phyloP scores from a whole-genome alignment of 768 basidiomycete species.

The Mycena crocata region DNA sequence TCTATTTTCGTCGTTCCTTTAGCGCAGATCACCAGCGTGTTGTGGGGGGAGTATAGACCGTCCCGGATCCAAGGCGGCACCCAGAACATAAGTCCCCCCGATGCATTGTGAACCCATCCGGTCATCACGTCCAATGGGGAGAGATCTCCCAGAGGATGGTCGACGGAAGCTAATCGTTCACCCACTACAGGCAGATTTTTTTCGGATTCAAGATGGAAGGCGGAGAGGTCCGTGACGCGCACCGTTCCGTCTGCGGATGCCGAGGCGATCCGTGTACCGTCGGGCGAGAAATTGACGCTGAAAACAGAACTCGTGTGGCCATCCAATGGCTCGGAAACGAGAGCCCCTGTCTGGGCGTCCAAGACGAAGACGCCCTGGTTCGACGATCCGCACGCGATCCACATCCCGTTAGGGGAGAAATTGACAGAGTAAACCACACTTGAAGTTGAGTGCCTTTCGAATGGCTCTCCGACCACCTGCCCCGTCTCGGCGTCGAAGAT shows the following conservation, averaged over 20 bases:
- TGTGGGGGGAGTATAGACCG: background rate
- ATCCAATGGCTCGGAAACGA: background rate
- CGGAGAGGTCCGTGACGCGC: too few species aligned
- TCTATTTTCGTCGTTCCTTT: background rate
- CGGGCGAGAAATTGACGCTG: background rate
- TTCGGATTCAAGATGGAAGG: too few species aligned
- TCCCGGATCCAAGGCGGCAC: background rate
- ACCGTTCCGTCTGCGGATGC: too few species aligned
- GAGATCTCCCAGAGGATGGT: background rate
- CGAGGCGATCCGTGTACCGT: background rate
- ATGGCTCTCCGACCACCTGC: background rate
- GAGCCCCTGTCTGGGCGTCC: background rate
- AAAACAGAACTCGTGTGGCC: background rate
- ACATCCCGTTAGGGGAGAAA: background rate
- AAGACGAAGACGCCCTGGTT: background rate
- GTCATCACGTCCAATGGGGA: background rate
- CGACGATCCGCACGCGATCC: background rate
- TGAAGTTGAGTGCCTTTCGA: background rate
- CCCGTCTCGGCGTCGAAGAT: background rate
- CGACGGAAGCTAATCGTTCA: too few species aligned
- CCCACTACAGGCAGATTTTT: too few species aligned
- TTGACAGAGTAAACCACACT: background rate
- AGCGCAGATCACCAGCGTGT: background rate
- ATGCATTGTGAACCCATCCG: background rate
- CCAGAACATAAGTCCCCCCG: background rate